Evolutionary conservation across 108 stramenopile genomes (phyloP), one percentile per base, ranked within the genome.

Genomic region (Nitzschia palea): DNA sequence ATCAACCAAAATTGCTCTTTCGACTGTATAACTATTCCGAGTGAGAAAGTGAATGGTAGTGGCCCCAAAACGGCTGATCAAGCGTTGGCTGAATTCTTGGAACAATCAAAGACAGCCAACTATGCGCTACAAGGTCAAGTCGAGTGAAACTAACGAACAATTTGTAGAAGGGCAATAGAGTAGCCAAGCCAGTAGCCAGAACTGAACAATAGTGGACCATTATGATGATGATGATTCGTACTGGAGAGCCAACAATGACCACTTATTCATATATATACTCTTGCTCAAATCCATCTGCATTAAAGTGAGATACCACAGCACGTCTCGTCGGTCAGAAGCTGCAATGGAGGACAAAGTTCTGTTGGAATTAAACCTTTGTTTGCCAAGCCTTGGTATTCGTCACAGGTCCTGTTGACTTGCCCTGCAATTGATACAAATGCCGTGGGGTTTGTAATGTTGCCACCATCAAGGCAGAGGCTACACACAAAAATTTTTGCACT

Each of bases 21-120:
- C 40, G 87, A 88, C 68, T 85, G 80, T 62, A 83, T 86, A 50
- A 82, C 77, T 2, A 40, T 58, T 4, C 53, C 55, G 2, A 12
- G 31, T n/a, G 67, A 30, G 12, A 22, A 40, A 44, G 52, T 50
- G 0, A 44, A 43, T 15, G 32, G 65, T 40, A 25, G 6, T 17
- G 53, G 25, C 15, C 20, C 26, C 28, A 73, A 51, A 29, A 50
- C 77, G 28, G 82, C 86, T 15, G 78, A 81, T 36, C 82, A 87
- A 29, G 62, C 68, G 18, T 69, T 81, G 31, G 34, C 59, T n/a
- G 75, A 65, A 34, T 87, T 87, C 62, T 29, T 87, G 29, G 40
- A 69, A 2, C 48, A 66, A 15, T 65, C 71, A 17, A 76, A 79
- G 44, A 83, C 78, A 22, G 71, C 80, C 10, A 70, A 83, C 42